Conservation (phyloP, 805 yeast genomes). For the Brettanomyces bruxellensis region DNA sequence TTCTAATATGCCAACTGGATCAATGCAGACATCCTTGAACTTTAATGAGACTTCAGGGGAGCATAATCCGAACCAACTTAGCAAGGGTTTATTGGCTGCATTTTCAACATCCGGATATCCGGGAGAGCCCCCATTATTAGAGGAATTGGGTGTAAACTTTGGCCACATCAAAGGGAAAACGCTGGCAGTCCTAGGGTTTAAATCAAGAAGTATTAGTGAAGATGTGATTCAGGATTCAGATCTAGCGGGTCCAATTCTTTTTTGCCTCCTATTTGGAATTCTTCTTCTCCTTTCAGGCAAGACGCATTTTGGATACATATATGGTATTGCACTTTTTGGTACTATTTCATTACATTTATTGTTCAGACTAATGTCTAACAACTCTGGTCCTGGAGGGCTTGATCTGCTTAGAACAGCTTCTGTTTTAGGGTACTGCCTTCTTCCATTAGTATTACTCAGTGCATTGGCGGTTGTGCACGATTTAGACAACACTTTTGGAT, state of each 20-base stretch:
- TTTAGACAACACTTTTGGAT: conserved; percentile 70
- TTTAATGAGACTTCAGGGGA: conserved; percentile 16
- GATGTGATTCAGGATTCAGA: conserved; percentile 85
- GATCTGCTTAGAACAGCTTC: conserved; percentile 72
- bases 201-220: conserved; percentile 44
- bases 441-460: conserved; percentile 77
- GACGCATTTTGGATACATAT: conserved; percentile 92
- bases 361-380: conserved; percentile 79
- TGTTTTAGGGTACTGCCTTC: conserved; percentile 85
- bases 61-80: conserved; percentile 32
- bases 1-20: conserved; percentile 12
- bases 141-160: conserved; percentile 91
- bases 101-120: conserved; percentile 89
- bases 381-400: conserved; percentile 27
- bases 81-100: conserved; percentile 81
- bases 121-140: conserved; percentile 87
- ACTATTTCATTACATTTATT: conserved; percentile 75
- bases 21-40: conserved; percentile 18
- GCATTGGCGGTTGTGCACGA: conserved; percentile 58
- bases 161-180: conserved; percentile 81
- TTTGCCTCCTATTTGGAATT: conserved; percentile 80
- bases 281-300: conserved; percentile 80
- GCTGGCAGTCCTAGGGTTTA: conserved; percentile 75
- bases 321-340: conserved; percentile 92
- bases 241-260: conserved; percentile 89